Base-by-base conservation (phyloP, 2,329 filamentous ascomycete species). In the Teratosphaeriaceae sp. region DNA sequence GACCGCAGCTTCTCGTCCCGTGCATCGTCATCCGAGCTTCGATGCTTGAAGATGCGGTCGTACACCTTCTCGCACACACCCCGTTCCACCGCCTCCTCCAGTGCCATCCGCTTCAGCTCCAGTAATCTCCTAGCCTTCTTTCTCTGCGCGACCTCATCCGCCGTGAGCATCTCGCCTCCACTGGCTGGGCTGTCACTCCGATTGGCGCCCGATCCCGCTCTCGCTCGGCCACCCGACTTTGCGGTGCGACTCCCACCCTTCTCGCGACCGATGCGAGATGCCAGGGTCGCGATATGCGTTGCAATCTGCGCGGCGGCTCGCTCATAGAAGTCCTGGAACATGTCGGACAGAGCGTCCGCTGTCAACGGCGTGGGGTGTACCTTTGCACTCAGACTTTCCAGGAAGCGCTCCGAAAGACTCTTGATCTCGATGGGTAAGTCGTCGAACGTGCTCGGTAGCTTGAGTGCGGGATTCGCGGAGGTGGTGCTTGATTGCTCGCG, bases 251-350 rank as follows among this genome's bases (percentile, higher is more conserved):
- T 65, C 2, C 78, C 74, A 1, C 80, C 80, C 34, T 69, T 71
- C 48, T 84, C 80, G 26, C 87, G 82, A 45, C 78, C 84, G 53
- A 92, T 79, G 31, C 81, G 78, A 16, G 82, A 84, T 2, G 85
- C 84, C 12, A 96, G 72, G 2, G 84, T 79, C 26, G 83, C 84
- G 51, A 96, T 86, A 62, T 97, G 89, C 1, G 88, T 95, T 41
- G 80, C 78, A 46, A 97, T 89, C 55, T 92, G 86, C 2, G 80
- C 75, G 9, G 88, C 84, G 18, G 89, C 87, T 44, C 82, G 77
- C 31, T 76, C 71, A 61, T 98, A 98, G 64, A 97, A 98, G 44
- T 94, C 88, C 65, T 98, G 92, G 61, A 97, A 97, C 41, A 92
- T 74, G n/a, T 79, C 76, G 7, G 88, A 84, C 13, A 97, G 75